These are phyloP conservation scores for Colletotrichum tabaci DNA, from an alignment of 2,329 filamentous ascomycete species.

Conservation along the genomic window DNA sequence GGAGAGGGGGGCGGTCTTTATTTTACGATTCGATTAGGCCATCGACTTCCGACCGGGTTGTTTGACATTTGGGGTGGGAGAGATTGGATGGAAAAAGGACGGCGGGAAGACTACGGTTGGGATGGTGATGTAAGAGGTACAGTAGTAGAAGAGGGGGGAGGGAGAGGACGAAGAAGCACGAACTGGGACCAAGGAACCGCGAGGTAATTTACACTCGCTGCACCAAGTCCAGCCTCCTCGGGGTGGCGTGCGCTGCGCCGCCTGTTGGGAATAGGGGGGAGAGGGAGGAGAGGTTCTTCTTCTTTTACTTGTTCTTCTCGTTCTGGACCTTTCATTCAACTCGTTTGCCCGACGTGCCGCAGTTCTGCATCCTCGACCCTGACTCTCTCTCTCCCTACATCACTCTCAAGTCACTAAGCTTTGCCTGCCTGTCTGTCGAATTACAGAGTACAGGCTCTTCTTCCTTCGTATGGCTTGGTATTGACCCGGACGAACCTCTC, in stretches of 20 bases:
- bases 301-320: conserved; percentile 8
- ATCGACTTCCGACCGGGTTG: conserved; percentile 26
- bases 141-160: neutral
- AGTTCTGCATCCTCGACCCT: conserved; percentile 1
- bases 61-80: conserved; percentile 14
- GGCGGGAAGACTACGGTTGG: no score
- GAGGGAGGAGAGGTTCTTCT: neutral
- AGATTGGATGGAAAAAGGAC: neutral
- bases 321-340: neutral
- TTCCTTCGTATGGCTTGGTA: neutral
- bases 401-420: neutral
- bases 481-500: conserved; percentile 2
- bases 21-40: neutral
- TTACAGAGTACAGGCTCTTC: neutral
- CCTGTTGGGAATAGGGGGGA: conserved; percentile 14
- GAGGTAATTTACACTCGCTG: conserved; percentile 21
- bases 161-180: neutral
- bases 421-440: neutral
- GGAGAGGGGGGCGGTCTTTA: no score
- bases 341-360: conserved; percentile 10
- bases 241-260: conserved; percentile 22
- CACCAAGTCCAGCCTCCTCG: conserved; percentile 20
- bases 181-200: neutral
- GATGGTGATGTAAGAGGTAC: no score
- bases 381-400: neutral